Evolutionary conservation across 2,329 filamentous ascomycete species (phyloP), one percentile per base, ranked within the genome.

Genomic region (Colletotrichum costaricense): DNA sequence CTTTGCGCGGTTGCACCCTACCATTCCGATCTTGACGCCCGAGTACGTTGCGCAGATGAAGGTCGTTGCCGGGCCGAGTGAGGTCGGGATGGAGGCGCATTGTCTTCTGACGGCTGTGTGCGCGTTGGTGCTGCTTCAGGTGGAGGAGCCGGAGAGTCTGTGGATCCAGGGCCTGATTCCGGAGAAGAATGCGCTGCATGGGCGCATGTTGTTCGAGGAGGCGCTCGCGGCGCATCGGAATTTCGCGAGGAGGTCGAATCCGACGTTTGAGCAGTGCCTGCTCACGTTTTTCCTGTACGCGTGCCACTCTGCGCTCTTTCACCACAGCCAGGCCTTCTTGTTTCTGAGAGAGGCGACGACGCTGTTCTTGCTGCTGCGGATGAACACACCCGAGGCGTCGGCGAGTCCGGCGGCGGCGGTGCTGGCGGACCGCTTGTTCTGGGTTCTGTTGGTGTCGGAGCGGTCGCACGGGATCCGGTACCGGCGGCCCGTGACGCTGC

Each of bases 261-360:
- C 84, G 0, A 81, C 78, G 3, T 78, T 86, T 11, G 81, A 86
- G 54, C 80, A 81, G 42, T 83, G 84, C 14, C 78, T 86, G 5
- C 77, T 85, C 12, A 80, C 81, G 1, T 86, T 86, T 74, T 86
- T 86, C 63, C 79, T 86, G 22, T 86, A 86, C 64, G 83, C 85
- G 4, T 86, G 84, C 56, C 84, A 86, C 59, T 82, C 83, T 2
- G 78, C 80, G 12, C 76, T 85, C 6, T 83, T 82, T 5, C 84
- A 85, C 64, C 85, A 86, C 72, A 84, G 81, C 60, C 84, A 84
- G 46, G 83, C 85, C 0, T 86, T 86, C 24, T 75, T 84, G 22
- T 85, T 83, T 56, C 78, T 86, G 0, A 80, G 85, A n/a, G 84
- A 86, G 69, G 82, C 84, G 1, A 84, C 83, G 1, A 86, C 84